These are phyloP conservation scores for Microbotryum saponariae DNA, from an alignment of 1,284 basidiomycete species.

Conservation along the genomic window DNA sequence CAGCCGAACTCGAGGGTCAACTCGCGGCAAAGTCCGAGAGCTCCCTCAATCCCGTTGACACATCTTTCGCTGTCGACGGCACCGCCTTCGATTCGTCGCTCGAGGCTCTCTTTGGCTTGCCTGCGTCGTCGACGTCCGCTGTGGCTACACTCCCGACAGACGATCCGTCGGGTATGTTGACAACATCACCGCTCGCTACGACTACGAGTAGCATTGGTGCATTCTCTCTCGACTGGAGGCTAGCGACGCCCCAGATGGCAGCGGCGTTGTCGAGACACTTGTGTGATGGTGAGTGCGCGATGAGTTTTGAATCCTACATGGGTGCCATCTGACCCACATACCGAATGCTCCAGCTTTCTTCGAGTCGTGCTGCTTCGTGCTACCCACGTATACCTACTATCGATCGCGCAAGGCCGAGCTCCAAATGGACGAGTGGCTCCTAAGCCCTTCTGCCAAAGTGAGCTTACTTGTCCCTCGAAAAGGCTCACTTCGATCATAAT, in stretches of 20 bases:
- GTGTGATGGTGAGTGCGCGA: slow-evolving; percentile 1
- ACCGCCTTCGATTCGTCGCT: not conserved
- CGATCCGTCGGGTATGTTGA: not conserved
- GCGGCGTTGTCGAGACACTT: slow-evolving; percentile 10
- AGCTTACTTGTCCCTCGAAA: not conserved
- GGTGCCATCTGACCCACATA: not conserved
- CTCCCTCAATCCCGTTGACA: not conserved
- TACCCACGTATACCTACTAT: slow-evolving; percentile 15
- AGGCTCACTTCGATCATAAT: not conserved
- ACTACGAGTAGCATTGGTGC: slow-evolving; percentile 4
- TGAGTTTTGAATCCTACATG: no score
- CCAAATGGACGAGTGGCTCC: not conserved
- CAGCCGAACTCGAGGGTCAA: slow-evolving; percentile 4
- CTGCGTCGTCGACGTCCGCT: not conserved
- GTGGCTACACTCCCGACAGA: not conserved
- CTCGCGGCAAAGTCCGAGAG: not conserved
- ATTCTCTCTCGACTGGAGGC: slow-evolving; percentile 11
- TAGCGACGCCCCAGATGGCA: slow-evolving; percentile 17
- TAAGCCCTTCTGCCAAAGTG: slow-evolving; percentile 2
- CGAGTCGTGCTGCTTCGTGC: slow-evolving; percentile 21
- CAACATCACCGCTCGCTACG: not conserved
- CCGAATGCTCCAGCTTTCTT: slow-evolving; percentile 16
- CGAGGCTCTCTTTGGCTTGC: not conserved
- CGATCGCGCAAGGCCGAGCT: not conserved
- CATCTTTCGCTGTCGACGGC: not conserved